Base-by-base conservation (phyloP, 1,139 yeast genomes). In the Blastobotrys ciferrii region DNA sequence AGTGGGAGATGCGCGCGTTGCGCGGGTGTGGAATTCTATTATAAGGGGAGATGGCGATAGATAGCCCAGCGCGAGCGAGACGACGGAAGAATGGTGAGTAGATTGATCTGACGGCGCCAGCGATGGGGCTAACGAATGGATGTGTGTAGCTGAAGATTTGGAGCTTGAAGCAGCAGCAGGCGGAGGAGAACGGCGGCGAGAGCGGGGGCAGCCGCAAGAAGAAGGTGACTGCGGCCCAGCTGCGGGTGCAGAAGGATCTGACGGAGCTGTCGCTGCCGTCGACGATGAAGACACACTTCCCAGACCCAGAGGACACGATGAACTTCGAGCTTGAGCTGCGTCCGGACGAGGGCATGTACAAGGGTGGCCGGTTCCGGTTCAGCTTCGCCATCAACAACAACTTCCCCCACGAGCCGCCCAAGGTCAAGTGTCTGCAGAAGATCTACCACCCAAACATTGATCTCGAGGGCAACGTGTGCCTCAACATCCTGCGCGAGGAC, bases 361-460 rank as follows among this genome's bases (percentile, higher is more conserved):
- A 70, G 46, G 75, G 76, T 17, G 98, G 98, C 0, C 64, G 61
- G 17, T 89, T 91, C 69, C 65, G 65, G 35, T 92, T 92, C 66
- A 72, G 74, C 28, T 80, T 91, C 45, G 73, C 72, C 37, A 76
- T 89, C 43, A 79, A 80, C 48, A 79, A 78, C 42, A 83, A 82
- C 58, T 92, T 84, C 68, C 98, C 98, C 1, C 92, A 91, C 53
- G 94, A 87, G 45, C 92, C 98, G 15, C 98, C 98, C 5, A 86
- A 83, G 64, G 67, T 64, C 40, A 64, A 64, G 44, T 65, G 69
- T 46, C 47, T 58, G 9, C 62, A 65, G 35, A 65, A 76, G 64
- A 87, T 92, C 12, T 92, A 87, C 67, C 98, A 92, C 64, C 98
- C 98, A 4, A 92, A 92, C 62, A 91, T 91, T 55, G 97, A 91